Evolutionary conservation across 2,329 filamentous ascomycete genomes (phyloP), one percentile per base, ranked within the genome.

Genomic region (Davidsoniella virescens): DNA sequence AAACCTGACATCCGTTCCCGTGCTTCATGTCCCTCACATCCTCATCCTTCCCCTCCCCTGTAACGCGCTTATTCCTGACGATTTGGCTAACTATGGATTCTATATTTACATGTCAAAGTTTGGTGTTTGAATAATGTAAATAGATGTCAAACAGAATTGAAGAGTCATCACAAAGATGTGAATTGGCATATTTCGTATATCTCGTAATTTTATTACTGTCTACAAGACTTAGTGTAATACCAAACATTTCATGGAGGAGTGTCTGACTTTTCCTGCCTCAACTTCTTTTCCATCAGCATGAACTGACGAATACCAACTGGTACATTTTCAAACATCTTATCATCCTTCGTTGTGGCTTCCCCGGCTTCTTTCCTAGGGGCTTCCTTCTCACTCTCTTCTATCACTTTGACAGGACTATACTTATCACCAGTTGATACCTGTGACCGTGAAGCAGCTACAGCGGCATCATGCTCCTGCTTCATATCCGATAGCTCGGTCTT

Each of bases 251-350:
- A 18, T 18, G 67, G 69, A n/a, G 72, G 69, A 50, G 79, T 76
- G 47, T 70, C 66, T 58, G 67, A 64, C 61, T 88, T 84, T 64
- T 78, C 82, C 63, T 84, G 72, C 64, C 86, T 90, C 54, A 98
- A 65, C 63, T 71, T 82, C 73, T 96, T 96, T 69, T 98, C 92
- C 54, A 82, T 87, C 69, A 83, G 87, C 90, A 98, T 96, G 60
- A 98, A 98, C 64, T 94, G 90, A 54, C 86, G 72, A 56, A 98
- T 95, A 0, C 90, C 92, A 8, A 96, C 84, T 0, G 92, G 90
- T 48, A 98, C 80, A 56, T 77, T 78, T 46, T 77, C 75, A 59
- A 94, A 93, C 36, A 94, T 61, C 46, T 85, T 79, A 2, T 79
- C 78, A 50, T 77, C 70, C 70, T 76, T 45, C 60, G 61, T 56